Evolutionary conservation across 345 rosid species (phyloP).

Genomic region (Draba incana): DNA sequence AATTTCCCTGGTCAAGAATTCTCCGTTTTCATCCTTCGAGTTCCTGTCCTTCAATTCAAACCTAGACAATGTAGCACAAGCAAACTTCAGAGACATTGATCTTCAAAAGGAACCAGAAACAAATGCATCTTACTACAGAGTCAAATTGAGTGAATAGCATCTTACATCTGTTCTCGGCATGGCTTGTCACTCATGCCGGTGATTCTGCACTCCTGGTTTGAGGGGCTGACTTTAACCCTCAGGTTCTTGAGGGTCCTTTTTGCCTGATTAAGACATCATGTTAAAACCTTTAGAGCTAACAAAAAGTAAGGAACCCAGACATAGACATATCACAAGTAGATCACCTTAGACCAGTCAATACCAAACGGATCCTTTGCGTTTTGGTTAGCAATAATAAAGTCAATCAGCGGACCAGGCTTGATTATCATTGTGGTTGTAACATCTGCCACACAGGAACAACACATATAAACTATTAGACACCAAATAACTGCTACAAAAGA

Average conservation of each 20-base stretch:
- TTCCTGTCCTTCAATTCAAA: constrained; percentile 58
- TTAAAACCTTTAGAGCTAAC: neutral
- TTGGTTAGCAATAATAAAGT: constrained; percentile 72
- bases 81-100: constrained; percentile 7
- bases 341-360: constrained; percentile 85
- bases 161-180: constrained; percentile 62
- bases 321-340: neutral
- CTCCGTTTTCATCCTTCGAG: constrained; percentile 52
- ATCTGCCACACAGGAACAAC: constrained; percentile 48
- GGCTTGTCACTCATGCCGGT: constrained; percentile 75
- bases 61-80: constrained; percentile 46
- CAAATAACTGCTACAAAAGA: neutral
- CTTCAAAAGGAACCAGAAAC: constrained; percentile 5
- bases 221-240: constrained; percentile 69
- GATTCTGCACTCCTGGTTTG: constrained; percentile 80
- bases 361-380: constrained; percentile 59
- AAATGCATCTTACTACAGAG: neutral
- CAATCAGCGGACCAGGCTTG: constrained; percentile 80
- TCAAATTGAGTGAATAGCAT: constrained; percentile 12
- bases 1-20: constrained; percentile 50
- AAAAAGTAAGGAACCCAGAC: neutral
- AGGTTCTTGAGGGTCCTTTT: constrained; percentile 69
- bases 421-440: constrained; percentile 92
- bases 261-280: constrained; percentile 52
- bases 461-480: constrained; percentile 16